Conservation (phyloP, 2,329 filamentous ascomycete genomes). For the Aureobasidium sp. region DNA sequence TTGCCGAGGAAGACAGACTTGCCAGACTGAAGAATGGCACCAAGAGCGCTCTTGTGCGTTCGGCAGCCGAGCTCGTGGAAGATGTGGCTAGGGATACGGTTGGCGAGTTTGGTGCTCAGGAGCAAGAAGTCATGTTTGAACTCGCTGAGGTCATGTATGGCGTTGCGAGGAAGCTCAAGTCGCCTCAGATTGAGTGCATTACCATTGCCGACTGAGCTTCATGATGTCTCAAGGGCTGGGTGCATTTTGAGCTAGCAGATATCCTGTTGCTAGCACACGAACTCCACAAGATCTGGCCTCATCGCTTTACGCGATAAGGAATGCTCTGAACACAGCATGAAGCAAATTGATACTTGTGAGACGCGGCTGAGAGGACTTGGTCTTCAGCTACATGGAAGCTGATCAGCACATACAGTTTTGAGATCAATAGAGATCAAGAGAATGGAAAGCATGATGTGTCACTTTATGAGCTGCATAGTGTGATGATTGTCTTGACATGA, state of each 20-base stretch:
- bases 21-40: background rate
- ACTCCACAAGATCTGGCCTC: background rate
- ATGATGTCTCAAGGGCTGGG: background rate
- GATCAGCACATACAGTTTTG: background rate
- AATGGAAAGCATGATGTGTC: background rate
- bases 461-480: background rate
- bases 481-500: background rate
- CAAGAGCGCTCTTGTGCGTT: background rate
- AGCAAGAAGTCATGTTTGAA: background rate
- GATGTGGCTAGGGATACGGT: background rate
- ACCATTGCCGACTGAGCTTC: background rate
- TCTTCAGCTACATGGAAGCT: background rate
- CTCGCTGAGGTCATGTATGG: background rate
- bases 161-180: background rate
- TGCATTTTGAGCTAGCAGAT: background rate
- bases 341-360: background rate
- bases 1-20: background rate
- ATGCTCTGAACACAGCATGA: background rate
- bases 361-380: background rate
- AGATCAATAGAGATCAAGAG: background rate
- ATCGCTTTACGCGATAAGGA: background rate
- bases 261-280: background rate
- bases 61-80: constrained; percentile 1
- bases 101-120: background rate
- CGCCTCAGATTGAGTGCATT: background rate